These are phyloP conservation scores for Craspedostauros australis DNA, from an alignment of 108 stramenopile genomes.

Conservation along the genomic window DNA sequence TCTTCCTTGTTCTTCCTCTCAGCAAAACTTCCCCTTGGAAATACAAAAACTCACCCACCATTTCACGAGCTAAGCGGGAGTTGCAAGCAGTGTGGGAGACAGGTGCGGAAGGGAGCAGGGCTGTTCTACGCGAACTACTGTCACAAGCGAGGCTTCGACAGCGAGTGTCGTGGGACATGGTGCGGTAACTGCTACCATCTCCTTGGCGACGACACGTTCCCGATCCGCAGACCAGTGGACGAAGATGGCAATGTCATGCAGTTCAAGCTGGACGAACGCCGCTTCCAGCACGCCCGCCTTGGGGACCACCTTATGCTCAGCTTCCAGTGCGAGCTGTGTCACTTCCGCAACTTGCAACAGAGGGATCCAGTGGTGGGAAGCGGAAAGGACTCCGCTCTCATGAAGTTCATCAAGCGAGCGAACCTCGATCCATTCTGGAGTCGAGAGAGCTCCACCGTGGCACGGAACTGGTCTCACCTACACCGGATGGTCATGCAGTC, in stretches of 20 bases:
- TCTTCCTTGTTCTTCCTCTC: slow-evolving; percentile 32
- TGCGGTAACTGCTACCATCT: slow-evolving; percentile 28
- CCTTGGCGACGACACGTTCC: not conserved
- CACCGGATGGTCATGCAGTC: not conserved
- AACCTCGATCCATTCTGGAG: slow-evolving; percentile 52
- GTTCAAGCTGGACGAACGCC: not conserved
- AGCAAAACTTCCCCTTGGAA: slow-evolving; percentile 18
- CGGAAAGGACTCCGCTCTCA: not conserved
- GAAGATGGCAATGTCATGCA: slow-evolving; percentile 5
- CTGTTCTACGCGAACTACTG: slow-evolving; percentile 45
- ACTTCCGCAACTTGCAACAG: slow-evolving; percentile 23
- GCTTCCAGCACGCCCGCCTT: slow-evolving; percentile 12
- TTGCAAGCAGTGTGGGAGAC: slow-evolving; percentile 27
- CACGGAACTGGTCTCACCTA: not conserved
- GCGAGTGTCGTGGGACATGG: slow-evolving; percentile 26
- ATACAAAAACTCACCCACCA: not conserved
- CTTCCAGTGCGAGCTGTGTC: slow-evolving; percentile 51
- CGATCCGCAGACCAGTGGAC: not conserved
- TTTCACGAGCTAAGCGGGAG: slow-evolving; percentile 7
- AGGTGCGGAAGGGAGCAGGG: slow-evolving; percentile 8
- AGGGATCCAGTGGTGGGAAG: slow-evolving; percentile 5
- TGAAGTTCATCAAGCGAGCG: slow-evolving; percentile 23
- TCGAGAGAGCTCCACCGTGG: slow-evolving; percentile 29
- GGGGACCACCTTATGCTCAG: slow-evolving; percentile 30
- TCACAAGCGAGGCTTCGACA: slow-evolving; percentile 3